Percentiles rank a stretch among this genome's conserved stretches.
Conservation (phyloP, 805 yeast species). For the Spencermartinsiella europaea region DNA sequence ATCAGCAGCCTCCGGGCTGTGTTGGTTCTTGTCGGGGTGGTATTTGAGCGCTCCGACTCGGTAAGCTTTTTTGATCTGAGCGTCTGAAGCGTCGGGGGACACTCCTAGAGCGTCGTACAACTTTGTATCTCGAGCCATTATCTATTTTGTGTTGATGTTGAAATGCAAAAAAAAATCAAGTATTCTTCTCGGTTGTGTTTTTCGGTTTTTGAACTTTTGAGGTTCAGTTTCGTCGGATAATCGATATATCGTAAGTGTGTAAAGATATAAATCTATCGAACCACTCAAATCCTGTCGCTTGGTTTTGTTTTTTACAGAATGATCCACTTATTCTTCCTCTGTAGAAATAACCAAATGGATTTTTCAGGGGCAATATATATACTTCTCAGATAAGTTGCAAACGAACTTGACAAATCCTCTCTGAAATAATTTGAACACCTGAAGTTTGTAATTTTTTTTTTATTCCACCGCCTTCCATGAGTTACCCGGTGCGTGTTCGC, state of each 20-base stretch:
- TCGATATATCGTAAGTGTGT: too few relatives aligned
- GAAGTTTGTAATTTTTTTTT: too few relatives aligned
- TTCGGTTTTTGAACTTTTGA: too few relatives aligned
- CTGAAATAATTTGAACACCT: neutral
- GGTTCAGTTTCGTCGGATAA: too few relatives aligned
- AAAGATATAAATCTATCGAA: too few relatives aligned
- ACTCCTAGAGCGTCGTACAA: constrained; percentile 60
- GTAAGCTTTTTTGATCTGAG: constrained; percentile 72
- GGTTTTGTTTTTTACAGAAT: too few relatives aligned
- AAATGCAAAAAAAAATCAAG: neutral
- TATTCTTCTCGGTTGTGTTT: neutral
- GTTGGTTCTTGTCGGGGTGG: constrained; percentile 81
- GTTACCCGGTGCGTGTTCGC: too few relatives aligned
- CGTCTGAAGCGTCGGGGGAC: constrained; percentile 44
- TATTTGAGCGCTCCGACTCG: constrained; percentile 66
- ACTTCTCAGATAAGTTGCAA: neutral
- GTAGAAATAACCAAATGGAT: neutral
- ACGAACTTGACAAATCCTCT: neutral
- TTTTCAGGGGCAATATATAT: too few relatives aligned
- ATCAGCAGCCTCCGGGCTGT: constrained; percentile 77
- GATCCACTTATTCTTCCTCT: neutral
- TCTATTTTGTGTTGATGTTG: neutral
- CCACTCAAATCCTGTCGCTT: too few relatives aligned
- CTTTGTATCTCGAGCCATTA: constrained; percentile 66
- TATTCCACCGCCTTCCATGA: neutral